A percentile compares a stretch with the other conserved stretches of the same genome.
These are phyloP conservation scores for Wickerhamiella sorbophila DNA, from an alignment of 805 yeast species.

Conservation along the genomic window DNA sequence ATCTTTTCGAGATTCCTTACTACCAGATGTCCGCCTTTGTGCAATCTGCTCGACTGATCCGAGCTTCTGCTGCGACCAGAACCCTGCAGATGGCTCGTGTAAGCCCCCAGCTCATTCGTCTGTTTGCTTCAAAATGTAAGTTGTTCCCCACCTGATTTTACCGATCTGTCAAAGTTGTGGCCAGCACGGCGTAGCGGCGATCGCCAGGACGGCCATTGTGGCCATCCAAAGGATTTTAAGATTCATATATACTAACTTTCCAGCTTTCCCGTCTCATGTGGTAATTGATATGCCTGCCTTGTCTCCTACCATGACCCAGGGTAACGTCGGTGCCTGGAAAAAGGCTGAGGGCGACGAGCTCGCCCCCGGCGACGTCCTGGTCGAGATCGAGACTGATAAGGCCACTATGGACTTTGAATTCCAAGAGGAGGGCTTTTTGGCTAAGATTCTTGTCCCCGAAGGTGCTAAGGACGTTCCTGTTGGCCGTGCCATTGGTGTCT, in stretches of 20 bases:
- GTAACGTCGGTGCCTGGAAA: slow-evolving; percentile 80
- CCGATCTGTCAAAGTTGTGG: not conserved
- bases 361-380: slow-evolving; percentile 84
- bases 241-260: not conserved
- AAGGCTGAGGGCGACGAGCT: slow-evolving; percentile 81
- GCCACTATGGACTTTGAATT: slow-evolving; percentile 97
- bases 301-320: slow-evolving; percentile 99
- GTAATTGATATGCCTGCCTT: slow-evolving; percentile 96
- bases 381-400: slow-evolving; percentile 95
- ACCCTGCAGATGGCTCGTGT: not conserved
- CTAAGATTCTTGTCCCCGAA: slow-evolving; percentile 49
- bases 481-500: slow-evolving; percentile 92
- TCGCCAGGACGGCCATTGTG: too few species aligned
- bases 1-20: not conserved
- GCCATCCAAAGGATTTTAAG: too few species aligned
- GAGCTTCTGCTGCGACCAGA: slow-evolving; percentile 1
- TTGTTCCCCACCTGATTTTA: not conserved
- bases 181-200: not conserved
- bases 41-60: slow-evolving; percentile 6
- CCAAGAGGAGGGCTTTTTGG: slow-evolving; percentile 89
- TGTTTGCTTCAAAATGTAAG: slow-evolving; percentile 27
- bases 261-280: slow-evolving; percentile 61
- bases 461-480: slow-evolving; percentile 89
- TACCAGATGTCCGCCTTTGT: slow-evolving; percentile 3
- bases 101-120: slow-evolving; percentile 18